These are phyloP conservation scores for Citrullus amarus DNA, from an alignment of 306 rosid species.

Conservation along the genomic window DNA sequence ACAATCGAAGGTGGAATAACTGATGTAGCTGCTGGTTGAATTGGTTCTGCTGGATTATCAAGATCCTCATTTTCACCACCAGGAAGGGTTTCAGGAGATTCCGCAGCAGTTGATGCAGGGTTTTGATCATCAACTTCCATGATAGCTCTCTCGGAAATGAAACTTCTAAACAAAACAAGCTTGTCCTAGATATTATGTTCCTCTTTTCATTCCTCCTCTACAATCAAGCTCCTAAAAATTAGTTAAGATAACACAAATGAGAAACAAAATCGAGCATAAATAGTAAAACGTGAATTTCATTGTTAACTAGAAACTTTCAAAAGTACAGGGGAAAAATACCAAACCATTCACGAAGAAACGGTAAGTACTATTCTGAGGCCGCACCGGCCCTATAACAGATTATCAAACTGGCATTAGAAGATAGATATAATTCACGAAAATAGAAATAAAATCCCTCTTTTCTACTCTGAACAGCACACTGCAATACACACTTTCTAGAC, in stretches of 20 bases:
- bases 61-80: constrained; percentile 23
- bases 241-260: neutral
- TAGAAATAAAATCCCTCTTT: neutral
- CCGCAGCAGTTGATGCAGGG: constrained; percentile 26
- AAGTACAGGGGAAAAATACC: neutral
- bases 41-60: constrained; percentile 21
- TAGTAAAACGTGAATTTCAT: neutral
- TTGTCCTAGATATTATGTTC: neutral
- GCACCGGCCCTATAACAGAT: neutral
- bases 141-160: constrained; percentile 4
- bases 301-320: neutral
- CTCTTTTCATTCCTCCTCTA: neutral
- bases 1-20: constrained; percentile 29
- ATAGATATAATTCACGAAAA: neutral
- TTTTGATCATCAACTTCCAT: constrained; percentile 46
- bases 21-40: constrained; percentile 22
- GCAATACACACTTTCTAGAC: neutral
- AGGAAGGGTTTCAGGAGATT: constrained; percentile 28
- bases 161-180: neutral
- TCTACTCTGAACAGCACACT: neutral
- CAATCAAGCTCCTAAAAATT: neutral
- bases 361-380: neutral
- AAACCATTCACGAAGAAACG: neutral
- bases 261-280: neutral
- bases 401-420: neutral